These are phyloP conservation scores for Syzygium malaccense DNA, from an alignment of 441 rosid genomes.

Conservation along the genomic window DNA sequence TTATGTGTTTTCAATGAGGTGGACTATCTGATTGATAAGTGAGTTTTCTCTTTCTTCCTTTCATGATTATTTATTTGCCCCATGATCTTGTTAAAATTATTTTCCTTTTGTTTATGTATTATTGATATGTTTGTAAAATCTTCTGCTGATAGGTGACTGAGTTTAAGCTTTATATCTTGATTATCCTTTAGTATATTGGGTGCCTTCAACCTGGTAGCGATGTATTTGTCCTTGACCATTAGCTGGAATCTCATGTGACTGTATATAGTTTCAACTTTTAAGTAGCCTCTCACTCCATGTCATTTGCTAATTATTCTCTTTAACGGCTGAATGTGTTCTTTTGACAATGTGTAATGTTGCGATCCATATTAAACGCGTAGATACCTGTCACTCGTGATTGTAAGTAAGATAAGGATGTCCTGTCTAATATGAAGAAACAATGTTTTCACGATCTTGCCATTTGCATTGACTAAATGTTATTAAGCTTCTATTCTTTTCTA, in stretches of 20 bases:
- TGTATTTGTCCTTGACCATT: background rate
- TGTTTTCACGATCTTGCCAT: background rate
- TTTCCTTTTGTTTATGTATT: background rate
- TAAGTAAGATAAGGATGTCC: background rate
- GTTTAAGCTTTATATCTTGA: background rate
- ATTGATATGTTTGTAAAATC: background rate
- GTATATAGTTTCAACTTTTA: background rate
- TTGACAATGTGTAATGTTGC: background rate
- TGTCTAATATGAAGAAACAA: background rate
- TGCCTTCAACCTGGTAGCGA: background rate
- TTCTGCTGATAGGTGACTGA: background rate
- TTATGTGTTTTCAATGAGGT: conserved; percentile 70
- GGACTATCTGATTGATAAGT: conserved; percentile 75
- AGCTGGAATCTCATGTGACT: background rate
- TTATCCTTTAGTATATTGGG: background rate
- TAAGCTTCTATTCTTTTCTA: background rate
- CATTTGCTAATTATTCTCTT: background rate
- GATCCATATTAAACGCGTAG: background rate
- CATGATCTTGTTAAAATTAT: background rate
- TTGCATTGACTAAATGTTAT: background rate
- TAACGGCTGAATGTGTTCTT: background rate
- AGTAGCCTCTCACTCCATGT: background rate
- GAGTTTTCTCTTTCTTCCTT: conserved; percentile 21
- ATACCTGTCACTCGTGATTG: background rate
- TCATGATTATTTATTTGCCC: background rate